These are phyloP conservation scores for Eugenia klotzschiana DNA, from an alignment of 441 rosid genomes.

Conservation along the genomic window DNA sequence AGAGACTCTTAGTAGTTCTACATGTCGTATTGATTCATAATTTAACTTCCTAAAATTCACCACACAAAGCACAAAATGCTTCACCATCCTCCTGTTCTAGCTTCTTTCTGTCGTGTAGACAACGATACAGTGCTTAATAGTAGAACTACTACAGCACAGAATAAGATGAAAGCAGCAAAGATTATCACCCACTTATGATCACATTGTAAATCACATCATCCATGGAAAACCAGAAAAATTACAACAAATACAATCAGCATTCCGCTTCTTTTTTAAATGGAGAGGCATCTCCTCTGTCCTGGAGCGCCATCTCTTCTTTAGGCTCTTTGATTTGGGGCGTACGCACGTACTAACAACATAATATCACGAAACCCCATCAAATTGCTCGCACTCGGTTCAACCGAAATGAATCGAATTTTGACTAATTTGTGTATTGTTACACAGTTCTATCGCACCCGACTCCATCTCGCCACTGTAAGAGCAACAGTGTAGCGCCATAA, in stretches of 20 bases:
- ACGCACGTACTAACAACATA: background rate
- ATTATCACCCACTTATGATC: background rate
- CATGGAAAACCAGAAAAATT: background rate
- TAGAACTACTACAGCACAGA: background rate
- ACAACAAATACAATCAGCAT: background rate
- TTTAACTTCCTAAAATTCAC: background rate
- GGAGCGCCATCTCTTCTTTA: background rate
- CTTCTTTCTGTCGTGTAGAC: background rate
- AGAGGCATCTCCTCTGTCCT: background rate
- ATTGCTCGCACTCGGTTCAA: background rate
- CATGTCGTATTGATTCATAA: background rate
- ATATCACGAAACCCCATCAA: background rate
- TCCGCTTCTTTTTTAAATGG: background rate
- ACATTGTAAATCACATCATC: background rate
- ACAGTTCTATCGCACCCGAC: conserved; percentile 17
- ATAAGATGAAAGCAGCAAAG: background rate
- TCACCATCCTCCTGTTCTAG: background rate
- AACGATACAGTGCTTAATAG: background rate
- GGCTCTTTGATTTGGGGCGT: background rate
- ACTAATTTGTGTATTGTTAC: background rate
- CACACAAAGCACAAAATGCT: background rate
- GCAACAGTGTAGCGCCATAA: conserved; percentile 56
- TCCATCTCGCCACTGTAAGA: conserved; percentile 58
- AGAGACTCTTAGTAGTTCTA: background rate
- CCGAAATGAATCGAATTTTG: background rate